Percentiles rank a stretch among this genome's conserved stretches.
These are phyloP conservation scores for Aspergillus ellipticus DNA, from an alignment of 495 filamentous ascomycete species.

Conservation along the genomic window DNA sequence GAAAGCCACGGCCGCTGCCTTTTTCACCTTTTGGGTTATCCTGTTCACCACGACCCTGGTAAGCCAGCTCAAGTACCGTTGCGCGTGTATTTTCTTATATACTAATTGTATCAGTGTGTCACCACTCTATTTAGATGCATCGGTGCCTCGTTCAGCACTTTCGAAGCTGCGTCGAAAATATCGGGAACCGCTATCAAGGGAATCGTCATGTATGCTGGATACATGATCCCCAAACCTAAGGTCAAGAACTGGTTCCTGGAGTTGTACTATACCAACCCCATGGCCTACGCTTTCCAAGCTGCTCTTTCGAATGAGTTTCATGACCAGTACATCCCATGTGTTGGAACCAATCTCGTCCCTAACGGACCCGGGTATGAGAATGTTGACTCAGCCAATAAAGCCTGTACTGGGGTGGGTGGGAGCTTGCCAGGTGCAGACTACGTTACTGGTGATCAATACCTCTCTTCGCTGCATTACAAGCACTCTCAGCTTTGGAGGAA, in stretches of 20 bases:
- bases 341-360: conserved; percentile 45
- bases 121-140: conserved; percentile 51
- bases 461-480: conserved; percentile 47
- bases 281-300: conserved; percentile 63
- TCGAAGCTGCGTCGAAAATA: conserved; percentile 54
- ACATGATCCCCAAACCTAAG: conserved; percentile 54
- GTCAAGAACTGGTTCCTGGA: conserved; percentile 71
- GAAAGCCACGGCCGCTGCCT: conserved; percentile 41
- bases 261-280: conserved; percentile 62
- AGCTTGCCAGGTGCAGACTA: conserved; percentile 39
- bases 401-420: conserved; percentile 54
- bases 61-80: not conserved
- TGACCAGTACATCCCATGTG: conserved; percentile 37
- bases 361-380: conserved; percentile 29
- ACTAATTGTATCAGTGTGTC: conserved; percentile 30
- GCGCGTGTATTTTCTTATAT: not conserved
- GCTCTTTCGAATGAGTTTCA: conserved; percentile 61
- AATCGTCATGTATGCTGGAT: conserved; percentile 55
- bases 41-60: conserved; percentile 35
- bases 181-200: conserved; percentile 39
- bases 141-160: conserved; percentile 46
- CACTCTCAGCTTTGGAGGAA: conserved; percentile 45
- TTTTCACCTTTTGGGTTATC: conserved; percentile 51
- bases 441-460: conserved; percentile 45
- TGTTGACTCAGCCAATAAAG: conserved; percentile 23